Conservation (phyloP, 345 rosid species). For the Angophora floribunda region DNA sequence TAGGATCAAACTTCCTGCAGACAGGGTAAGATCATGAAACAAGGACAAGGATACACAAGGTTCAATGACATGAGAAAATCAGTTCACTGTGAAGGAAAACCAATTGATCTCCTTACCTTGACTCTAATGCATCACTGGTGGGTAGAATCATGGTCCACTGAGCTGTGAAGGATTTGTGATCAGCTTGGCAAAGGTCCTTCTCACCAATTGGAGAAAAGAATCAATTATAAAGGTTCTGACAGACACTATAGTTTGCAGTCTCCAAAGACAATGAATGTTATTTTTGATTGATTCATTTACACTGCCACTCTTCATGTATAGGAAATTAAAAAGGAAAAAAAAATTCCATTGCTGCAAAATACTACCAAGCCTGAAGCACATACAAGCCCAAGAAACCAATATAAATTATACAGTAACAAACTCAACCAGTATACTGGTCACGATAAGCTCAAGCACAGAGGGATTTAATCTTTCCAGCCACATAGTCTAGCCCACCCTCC, state of each 20-base stretch:
- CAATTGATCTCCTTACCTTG: conserved; percentile 37
- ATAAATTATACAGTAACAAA: neutral
- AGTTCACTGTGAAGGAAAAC: neutral
- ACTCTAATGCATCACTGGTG: conserved; percentile 62
- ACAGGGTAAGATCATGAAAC: conserved; percentile 6
- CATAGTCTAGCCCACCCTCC: neutral
- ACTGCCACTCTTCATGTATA: neutral
- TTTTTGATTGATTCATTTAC: neutral
- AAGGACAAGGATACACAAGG: neutral
- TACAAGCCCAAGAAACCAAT: neutral
- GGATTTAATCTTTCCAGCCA: neutral
- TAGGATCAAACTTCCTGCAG: conserved; percentile 71
- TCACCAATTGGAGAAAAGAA: conserved; percentile 1
- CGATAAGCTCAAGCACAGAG: neutral
- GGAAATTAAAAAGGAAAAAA: neutral
- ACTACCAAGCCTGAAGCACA: neutral
- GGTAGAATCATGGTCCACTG: conserved; percentile 92
- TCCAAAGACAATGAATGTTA: neutral
- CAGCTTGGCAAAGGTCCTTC: conserved; percentile 89
- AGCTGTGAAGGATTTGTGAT: conserved; percentile 74
- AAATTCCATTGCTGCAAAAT: neutral
- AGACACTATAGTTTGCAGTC: neutral
- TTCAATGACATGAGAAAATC: neutral
- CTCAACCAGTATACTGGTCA: neutral
- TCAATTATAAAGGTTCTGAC: neutral